Conservation (phyloP, 768 basidiomycete genomes). For the Tulasnella sp. region DNA sequence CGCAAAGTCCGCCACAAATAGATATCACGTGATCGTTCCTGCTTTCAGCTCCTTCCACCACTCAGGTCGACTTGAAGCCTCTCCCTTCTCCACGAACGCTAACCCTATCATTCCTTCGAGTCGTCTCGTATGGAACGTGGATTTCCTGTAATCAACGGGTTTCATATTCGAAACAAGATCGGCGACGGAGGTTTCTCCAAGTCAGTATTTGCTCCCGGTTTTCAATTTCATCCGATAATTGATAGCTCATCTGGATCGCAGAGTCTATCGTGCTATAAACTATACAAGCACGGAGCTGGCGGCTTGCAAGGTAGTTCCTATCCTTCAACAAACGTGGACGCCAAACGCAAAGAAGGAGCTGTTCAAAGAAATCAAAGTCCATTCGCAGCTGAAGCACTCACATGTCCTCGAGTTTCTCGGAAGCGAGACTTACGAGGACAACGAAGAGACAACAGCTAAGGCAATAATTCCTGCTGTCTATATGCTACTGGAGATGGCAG, state of each 20-base stretch:
- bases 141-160: constrained; percentile 33
- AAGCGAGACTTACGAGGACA: constrained; percentile 58
- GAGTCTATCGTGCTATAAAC: constrained; percentile 78
- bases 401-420: constrained; percentile 80
- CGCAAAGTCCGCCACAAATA: background rate
- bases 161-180: constrained; percentile 57
- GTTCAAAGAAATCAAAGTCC: constrained; percentile 88
- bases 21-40: background rate
- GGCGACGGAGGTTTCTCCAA: constrained; percentile 83
- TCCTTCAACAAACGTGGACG: constrained; percentile 52
- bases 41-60: background rate
- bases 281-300: constrained; percentile 52
- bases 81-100: background rate
- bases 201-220: constrained; percentile 32
- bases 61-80: background rate
- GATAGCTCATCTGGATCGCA: constrained; percentile 22
- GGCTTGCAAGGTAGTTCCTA: constrained; percentile 73
- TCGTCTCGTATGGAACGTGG: background rate
- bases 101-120: background rate
- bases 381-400: constrained; percentile 61
- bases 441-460: constrained; percentile 30
- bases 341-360: constrained; percentile 58
- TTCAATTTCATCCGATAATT: background rate
- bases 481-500: constrained; percentile 85
- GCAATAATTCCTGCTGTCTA: constrained; percentile 61